Conservation (phyloP, 345 rosid genomes). For the Melastoma malabathricum region DNA sequence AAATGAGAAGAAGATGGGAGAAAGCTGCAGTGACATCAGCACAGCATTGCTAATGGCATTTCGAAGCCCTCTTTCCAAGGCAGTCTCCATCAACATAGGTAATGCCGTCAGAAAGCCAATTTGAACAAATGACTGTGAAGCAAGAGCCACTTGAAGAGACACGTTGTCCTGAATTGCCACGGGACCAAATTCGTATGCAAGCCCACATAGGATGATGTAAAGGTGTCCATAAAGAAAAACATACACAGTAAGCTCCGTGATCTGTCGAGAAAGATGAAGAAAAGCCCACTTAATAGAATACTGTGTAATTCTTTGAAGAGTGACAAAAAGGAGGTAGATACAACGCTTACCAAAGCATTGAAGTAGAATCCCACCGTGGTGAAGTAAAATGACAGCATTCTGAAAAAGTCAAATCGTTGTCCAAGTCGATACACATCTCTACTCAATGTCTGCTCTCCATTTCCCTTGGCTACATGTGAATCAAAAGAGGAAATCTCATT, state of each 20-base stretch:
- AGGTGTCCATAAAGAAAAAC: slow-evolving; percentile 98
- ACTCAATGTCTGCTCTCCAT: slow-evolving; percentile 96
- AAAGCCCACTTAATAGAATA: slow-evolving; percentile 4
- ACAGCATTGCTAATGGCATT: slow-evolving; percentile 90
- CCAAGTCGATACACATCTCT: slow-evolving; percentile 96
- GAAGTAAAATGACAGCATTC: slow-evolving; percentile 96
- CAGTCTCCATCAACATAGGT: slow-evolving; percentile 99
- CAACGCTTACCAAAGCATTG: slow-evolving; percentile 62
- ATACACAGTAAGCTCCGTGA: slow-evolving; percentile 89
- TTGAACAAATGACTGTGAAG: slow-evolving; percentile 96
- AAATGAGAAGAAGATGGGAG: slow-evolving; percentile 96
- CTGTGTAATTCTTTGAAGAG: not conserved
- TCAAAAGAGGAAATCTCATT: slow-evolving; percentile 99
- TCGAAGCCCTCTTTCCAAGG: slow-evolving; percentile 90
- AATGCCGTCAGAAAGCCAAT: slow-evolving; percentile 92
- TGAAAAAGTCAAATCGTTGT: slow-evolving; percentile 95
- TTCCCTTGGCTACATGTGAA: slow-evolving; percentile 97
- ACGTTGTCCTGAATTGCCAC: slow-evolving; percentile 84
- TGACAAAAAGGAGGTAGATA: not conserved
- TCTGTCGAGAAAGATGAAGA: slow-evolving; percentile 35
- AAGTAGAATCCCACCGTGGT: slow-evolving; percentile 97
- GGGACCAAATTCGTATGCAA: slow-evolving; percentile 69
- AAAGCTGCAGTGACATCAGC: slow-evolving; percentile 90
- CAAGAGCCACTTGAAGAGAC: slow-evolving; percentile 97
- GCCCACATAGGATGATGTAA: slow-evolving; percentile 94